Percentiles rank a stretch among this genome's conserved stretches.
Evolutionary conservation across 2,329 filamentous ascomycete genomes (phyloP).

Genomic region (Aspergillus floridensis): DNA sequence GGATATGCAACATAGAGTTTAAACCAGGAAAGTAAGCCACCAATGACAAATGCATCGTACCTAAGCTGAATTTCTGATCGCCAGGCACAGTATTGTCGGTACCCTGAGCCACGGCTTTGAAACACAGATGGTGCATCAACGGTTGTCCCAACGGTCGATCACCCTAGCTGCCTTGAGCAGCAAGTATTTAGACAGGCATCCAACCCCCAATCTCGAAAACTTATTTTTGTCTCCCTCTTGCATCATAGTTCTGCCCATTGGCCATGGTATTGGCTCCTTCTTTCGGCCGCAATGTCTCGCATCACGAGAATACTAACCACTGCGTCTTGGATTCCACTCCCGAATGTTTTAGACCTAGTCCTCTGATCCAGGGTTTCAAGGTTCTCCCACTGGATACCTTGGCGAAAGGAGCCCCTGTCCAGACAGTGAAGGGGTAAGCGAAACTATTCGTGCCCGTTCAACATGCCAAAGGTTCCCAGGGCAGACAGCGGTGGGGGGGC

Average conservation of each 20-base stretch:
- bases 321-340: background rate
- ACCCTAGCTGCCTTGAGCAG: background rate
- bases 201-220: background rate
- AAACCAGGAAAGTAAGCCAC: background rate
- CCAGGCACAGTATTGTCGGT: background rate
- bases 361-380: background rate
- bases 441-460: background rate
- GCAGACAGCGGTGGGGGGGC: background rate
- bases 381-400: background rate
- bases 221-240: background rate
- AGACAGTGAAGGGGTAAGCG: background rate
- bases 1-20: background rate
- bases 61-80: background rate
- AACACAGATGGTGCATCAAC: background rate
- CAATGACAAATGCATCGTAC: background rate
- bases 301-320: background rate
- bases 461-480: background rate
- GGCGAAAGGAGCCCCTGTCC: background rate
- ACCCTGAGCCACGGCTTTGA: background rate
- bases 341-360: background rate
- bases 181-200: background rate
- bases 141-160: background rate
- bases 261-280: background rate
- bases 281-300: background rate
- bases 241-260: background rate